phyloP scores from a whole-genome alignment of 495 filamentous ascomycete species.

The Hypoxylon trugodes region DNA sequence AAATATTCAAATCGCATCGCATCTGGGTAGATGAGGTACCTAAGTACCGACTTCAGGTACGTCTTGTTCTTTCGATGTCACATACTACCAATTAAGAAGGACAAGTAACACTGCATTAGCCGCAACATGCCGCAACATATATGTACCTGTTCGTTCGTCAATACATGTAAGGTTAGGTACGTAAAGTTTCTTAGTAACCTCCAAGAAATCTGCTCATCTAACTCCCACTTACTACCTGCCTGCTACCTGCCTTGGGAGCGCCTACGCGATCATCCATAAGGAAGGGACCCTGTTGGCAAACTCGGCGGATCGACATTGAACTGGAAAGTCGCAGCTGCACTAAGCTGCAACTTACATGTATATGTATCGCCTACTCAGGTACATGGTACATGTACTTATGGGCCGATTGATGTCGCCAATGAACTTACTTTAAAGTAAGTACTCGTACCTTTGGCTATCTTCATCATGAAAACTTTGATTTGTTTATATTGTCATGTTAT shows the following conservation, averaged over 20 bases:
- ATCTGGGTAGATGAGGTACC: conserved; percentile 27
- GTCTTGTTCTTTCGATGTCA: no score
- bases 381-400: no score
- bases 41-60: no score
- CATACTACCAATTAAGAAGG: no score
- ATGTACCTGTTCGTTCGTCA: no score
- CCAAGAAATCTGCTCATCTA: conserved; percentile 10
- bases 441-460: background rate
- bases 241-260: background rate
- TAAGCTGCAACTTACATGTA: background rate
- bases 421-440: background rate
- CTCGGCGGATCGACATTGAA: conserved; percentile 7
- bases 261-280: background rate
- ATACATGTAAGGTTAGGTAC: no score
- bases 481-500: conserved; percentile 19
- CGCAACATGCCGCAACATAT: no score
- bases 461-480: conserved; percentile 24
- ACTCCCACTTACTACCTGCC: background rate
- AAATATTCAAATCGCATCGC: no score
- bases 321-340: conserved; percentile 13
- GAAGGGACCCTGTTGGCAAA: conserved; percentile 21
- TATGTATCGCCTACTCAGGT: no score
- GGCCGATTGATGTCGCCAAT: no score
- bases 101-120: conserved; percentile 31
- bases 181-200: conserved; percentile 22